A percentile compares a stretch with the other conserved stretches of the same genome.
Evolutionary conservation across 768 basidiomycete species (phyloP).

Genomic region (Guyanaporus albipodus): DNA sequence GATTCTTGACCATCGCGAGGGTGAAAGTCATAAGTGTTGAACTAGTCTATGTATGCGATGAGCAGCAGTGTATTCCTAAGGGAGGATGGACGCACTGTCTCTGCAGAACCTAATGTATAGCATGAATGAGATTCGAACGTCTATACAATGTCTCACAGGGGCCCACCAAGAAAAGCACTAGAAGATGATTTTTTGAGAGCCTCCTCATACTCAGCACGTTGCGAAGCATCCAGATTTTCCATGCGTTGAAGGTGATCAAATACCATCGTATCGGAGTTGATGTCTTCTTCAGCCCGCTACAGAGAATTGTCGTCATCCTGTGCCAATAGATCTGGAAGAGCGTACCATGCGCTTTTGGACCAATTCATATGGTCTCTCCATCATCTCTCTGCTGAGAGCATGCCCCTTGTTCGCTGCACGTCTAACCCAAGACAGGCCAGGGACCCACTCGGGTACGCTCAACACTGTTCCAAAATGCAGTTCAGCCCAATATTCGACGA

Average conservation of each 20-base stretch:
- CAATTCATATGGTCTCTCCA: background rate
- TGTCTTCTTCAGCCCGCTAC: background rate
- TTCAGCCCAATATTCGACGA: background rate
- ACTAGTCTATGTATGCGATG: background rate
- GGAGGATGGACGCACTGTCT: background rate
- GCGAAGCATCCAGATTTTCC: background rate
- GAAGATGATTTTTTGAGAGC: background rate
- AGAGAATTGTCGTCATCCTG: background rate
- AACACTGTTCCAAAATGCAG: background rate
- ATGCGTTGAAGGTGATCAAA: background rate
- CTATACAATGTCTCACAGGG: background rate
- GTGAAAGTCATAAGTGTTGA: background rate
- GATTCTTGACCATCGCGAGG: slow-evolving; percentile 10
- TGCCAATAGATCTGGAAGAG: background rate
- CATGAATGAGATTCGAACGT: background rate
- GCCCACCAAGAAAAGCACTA: background rate
- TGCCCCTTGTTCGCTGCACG: slow-evolving; percentile 19
- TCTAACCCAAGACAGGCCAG: slow-evolving; percentile 34
- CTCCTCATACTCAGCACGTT: background rate
- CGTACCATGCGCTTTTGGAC: background rate
- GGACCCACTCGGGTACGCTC: slow-evolving; percentile 29
- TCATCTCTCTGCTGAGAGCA: background rate
- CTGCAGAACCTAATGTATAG: background rate
- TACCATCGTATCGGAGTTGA: background rate
- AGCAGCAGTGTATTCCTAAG: background rate